Conservation (phyloP, 2,329 filamentous ascomycete species). For the Cordyceps pruinosa region DNA sequence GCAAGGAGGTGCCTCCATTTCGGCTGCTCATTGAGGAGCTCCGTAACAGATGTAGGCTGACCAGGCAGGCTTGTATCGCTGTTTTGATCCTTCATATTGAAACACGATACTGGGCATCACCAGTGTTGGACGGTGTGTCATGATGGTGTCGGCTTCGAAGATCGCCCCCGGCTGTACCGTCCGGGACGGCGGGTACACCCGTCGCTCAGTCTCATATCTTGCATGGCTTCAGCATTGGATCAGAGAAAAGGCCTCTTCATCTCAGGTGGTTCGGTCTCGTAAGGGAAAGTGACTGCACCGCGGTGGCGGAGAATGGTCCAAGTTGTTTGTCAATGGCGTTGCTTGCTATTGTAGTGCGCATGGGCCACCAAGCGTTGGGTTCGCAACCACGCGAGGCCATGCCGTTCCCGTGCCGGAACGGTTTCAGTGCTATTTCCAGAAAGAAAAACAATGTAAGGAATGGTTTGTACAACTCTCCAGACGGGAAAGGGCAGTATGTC, state of each 20-base stretch:
- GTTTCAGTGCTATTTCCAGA: too few relatives aligned
- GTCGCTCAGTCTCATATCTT: background rate
- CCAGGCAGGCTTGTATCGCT: background rate
- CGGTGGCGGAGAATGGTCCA: background rate
- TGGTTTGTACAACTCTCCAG: too few relatives aligned
- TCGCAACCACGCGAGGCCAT: background rate
- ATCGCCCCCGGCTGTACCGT: background rate
- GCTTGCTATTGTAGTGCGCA: conserved; percentile 11
- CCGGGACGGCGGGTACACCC: background rate
- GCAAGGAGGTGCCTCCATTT: conserved; percentile 53
- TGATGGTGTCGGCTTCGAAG: background rate
- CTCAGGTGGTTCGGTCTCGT: background rate
- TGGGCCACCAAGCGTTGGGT: background rate
- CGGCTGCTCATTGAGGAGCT: conserved; percentile 13
- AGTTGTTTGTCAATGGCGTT: conserved; percentile 4
- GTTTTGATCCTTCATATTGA: background rate
- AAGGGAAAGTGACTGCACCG: background rate
- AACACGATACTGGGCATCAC: background rate
- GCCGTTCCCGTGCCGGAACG: background rate
- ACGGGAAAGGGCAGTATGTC: too few relatives aligned
- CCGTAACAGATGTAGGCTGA: background rate
- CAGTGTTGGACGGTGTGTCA: background rate
- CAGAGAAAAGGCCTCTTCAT: background rate
- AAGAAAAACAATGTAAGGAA: too few relatives aligned
- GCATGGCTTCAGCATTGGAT: background rate